Evolutionary conservation across 192 early-diverging fungal genomes (phyloP).

Genomic region (Linnemannia exigua): DNA sequence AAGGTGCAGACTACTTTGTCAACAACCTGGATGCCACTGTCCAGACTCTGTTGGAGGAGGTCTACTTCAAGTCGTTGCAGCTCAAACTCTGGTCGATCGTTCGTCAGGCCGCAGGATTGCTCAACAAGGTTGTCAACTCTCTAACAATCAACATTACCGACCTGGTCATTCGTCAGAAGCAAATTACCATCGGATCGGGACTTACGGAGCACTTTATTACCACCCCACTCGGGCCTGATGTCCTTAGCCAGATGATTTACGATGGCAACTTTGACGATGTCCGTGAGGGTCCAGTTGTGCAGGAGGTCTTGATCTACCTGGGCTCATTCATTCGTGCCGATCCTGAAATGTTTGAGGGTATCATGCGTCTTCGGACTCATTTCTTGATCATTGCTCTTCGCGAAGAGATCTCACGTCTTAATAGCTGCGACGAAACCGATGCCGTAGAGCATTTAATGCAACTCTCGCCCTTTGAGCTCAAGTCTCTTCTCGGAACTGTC

Average conservation of each 20-base stretch:
- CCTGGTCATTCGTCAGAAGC: slow-evolving; percentile 79
- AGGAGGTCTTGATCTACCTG: slow-evolving; percentile 84
- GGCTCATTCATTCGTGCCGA: slow-evolving; percentile 76
- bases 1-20: slow-evolving; percentile 69
- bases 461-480: slow-evolving; percentile 84
- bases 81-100: slow-evolving; percentile 82
- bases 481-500: slow-evolving; percentile 77
- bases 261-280: slow-evolving; percentile 75
- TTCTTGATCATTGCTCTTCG: slow-evolving; percentile 86
- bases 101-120: slow-evolving; percentile 79
- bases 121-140: slow-evolving; percentile 78
- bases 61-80: slow-evolving; percentile 81
- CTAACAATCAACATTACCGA: slow-evolving; percentile 84
- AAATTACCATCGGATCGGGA: slow-evolving; percentile 80
- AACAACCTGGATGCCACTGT: slow-evolving; percentile 65
- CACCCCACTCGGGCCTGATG: slow-evolving; percentile 74
- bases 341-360: slow-evolving; percentile 81
- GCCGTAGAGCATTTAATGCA: slow-evolving; percentile 85
- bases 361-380: slow-evolving; percentile 82
- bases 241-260: slow-evolving; percentile 72
- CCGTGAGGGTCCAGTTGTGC: slow-evolving; percentile 83
- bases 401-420: slow-evolving; percentile 82
- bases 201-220: slow-evolving; percentile 73
- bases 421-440: slow-evolving; percentile 78
- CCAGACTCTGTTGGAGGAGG: slow-evolving; percentile 76